phyloP scores from a whole-genome alignment of 176 grass and related monocot genomes.

The Oryza officinalis region DNA sequence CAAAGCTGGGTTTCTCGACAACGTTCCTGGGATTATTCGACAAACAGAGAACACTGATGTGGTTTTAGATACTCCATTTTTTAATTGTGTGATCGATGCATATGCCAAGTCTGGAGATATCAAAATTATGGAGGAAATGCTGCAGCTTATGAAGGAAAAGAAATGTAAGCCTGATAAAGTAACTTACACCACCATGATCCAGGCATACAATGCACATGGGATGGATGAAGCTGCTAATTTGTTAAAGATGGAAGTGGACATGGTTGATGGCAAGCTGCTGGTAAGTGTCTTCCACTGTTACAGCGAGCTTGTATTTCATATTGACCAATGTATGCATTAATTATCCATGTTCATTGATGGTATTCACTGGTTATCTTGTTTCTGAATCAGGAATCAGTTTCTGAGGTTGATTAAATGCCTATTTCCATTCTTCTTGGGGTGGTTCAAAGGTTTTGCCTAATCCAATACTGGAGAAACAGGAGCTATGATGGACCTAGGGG shows the following conservation, averaged over 20 bases:
- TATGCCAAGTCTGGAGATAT: slow-evolving; percentile 67
- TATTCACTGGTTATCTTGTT: slow-evolving; percentile 7
- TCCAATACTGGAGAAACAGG: not conserved
- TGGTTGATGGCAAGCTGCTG: slow-evolving; percentile 33
- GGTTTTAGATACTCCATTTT: slow-evolving; percentile 78
- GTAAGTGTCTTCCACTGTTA: slow-evolving; percentile 38
- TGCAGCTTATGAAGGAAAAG: slow-evolving; percentile 85
- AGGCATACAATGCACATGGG: slow-evolving; percentile 55
- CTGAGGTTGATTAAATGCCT: slow-evolving; percentile 6
- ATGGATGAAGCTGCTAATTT: slow-evolving; percentile 63
- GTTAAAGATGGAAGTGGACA: slow-evolving; percentile 46
- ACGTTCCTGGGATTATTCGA: slow-evolving; percentile 69
- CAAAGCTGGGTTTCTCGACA: slow-evolving; percentile 67
- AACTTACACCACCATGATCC: slow-evolving; percentile 75
- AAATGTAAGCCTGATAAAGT: slow-evolving; percentile 67
- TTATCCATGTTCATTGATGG: not conserved
- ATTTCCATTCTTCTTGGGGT: not conserved
- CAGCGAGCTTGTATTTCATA: not conserved
- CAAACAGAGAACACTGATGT: slow-evolving; percentile 84
- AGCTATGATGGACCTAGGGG: not conserved
- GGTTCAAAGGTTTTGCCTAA: not conserved
- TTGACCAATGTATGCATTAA: not conserved
- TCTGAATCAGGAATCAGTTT: slow-evolving; percentile 24
- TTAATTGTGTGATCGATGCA: slow-evolving; percentile 79
- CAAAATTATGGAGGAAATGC: slow-evolving; percentile 91